A percentile compares a stretch with the other conserved stretches of the same genome.
These are phyloP conservation scores for Fraxinus baroniana DNA, from an alignment of 305 asterid species.

Conservation along the genomic window DNA sequence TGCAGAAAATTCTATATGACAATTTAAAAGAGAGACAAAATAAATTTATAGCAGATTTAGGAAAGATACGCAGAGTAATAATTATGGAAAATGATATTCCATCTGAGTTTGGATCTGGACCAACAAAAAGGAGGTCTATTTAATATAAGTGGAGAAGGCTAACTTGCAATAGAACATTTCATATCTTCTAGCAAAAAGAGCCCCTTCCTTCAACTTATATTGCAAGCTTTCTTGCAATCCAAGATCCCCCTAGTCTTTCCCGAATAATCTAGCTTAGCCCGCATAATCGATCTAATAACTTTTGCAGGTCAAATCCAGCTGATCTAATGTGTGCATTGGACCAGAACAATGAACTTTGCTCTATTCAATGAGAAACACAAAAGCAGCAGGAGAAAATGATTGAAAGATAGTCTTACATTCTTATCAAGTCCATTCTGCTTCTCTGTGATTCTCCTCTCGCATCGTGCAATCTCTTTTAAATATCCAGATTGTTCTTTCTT, in stretches of 20 bases:
- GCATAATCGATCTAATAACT: background rate
- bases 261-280: constrained; percentile 3
- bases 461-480: constrained; percentile 67
- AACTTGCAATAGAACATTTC: constrained; percentile 5
- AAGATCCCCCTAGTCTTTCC: background rate
- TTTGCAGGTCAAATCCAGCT: constrained; percentile 17
- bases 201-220: background rate
- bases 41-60: background rate
- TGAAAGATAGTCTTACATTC: constrained; percentile 47
- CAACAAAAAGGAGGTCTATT: constrained; percentile 1
- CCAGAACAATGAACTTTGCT: constrained; percentile 10
- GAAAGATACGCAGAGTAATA: background rate
- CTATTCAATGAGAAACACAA: constrained; percentile 7
- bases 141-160: constrained; percentile 3
- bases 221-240: background rate
- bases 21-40: background rate
- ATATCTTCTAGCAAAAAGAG: background rate
- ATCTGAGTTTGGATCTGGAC: background rate
- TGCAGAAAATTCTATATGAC: background rate
- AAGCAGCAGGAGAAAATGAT: constrained; percentile 7
- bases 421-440: constrained; percentile 76
- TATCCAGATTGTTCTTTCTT: constrained; percentile 77
- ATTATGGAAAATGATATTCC: background rate
- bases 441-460: constrained; percentile 75
- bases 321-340: constrained; percentile 2